A percentile compares a stretch with the other conserved stretches of the same genome.
Conservation (phyloP, 2,329 filamentous ascomycete species). For the Ophiostoma angusticollis region DNA sequence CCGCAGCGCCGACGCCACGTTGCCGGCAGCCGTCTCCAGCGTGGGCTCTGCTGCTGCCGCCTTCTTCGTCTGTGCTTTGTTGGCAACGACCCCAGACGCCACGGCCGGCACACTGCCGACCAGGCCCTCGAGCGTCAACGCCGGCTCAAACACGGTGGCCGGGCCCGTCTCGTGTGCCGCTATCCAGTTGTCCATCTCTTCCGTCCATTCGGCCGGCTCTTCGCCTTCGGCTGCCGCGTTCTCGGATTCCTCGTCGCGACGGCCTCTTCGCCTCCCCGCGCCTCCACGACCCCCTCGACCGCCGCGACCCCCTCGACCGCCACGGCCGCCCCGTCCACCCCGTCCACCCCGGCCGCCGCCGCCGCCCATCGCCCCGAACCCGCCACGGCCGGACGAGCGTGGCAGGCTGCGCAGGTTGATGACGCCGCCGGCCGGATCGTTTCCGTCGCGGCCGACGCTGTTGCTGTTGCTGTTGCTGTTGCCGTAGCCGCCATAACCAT, state of each 20-base stretch:
- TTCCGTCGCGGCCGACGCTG: neutral
- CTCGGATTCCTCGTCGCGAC: no score
- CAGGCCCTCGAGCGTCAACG: constrained; percentile 22
- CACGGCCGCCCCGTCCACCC: neutral
- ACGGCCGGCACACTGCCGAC: constrained; percentile 26
- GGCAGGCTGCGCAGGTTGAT: constrained; percentile 20
- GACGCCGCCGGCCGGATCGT: constrained; percentile 5
- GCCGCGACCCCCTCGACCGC: constrained; percentile 4
- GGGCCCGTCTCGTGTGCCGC: constrained; percentile 20
- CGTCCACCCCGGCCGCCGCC: neutral
- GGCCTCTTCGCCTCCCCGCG: neutral
- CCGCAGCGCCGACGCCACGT: constrained; percentile 23
- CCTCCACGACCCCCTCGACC: constrained; percentile 1
- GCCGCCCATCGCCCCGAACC: no score
- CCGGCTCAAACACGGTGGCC: constrained; percentile 21
- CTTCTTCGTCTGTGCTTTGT: no score
- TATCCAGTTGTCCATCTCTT: constrained; percentile 16
- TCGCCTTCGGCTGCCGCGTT: no score
- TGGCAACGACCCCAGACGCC: no score
- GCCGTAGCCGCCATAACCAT: neutral
- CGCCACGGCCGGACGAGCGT: constrained; percentile 4
- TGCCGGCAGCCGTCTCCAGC: constrained; percentile 18
- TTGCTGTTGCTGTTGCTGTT: neutral
- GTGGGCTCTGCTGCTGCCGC: no score
- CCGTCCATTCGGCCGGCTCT: constrained; percentile 7